Percentiles rank a stretch among this genome's conserved stretches.
Conservation (phyloP, 148 eudicot genomes). For the Spergularia bocconei region DNA sequence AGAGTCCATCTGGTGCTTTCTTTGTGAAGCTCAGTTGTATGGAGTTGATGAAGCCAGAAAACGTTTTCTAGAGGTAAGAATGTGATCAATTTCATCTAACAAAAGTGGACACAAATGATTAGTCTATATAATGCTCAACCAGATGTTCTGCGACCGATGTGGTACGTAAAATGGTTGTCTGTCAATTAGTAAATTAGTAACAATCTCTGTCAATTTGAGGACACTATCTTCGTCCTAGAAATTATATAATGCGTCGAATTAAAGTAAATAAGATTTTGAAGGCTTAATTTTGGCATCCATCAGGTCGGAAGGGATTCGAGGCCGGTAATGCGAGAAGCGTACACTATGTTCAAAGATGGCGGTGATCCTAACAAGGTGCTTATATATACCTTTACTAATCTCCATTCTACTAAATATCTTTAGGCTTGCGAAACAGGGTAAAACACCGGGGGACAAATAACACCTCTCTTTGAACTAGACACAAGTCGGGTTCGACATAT, state of each 20-base stretch:
- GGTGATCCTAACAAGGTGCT: slow-evolving; percentile 84
- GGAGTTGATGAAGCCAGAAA: slow-evolving; percentile 81
- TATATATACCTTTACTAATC: neutral
- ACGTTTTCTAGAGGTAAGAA: slow-evolving; percentile 66
- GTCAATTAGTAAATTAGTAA: too few relatives aligned
- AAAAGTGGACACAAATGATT: too few relatives aligned
- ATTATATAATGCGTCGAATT: too few relatives aligned
- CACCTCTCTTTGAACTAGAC: too few relatives aligned
- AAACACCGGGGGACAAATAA: too few relatives aligned
- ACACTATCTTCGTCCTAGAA: too few relatives aligned
- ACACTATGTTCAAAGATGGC: slow-evolving; percentile 79
- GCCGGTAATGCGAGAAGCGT: slow-evolving; percentile 78
- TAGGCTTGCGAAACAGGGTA: too few relatives aligned
- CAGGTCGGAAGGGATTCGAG: slow-evolving; percentile 95
- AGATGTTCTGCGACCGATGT: neutral
- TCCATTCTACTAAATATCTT: neutral
- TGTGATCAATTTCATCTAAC: too few relatives aligned
- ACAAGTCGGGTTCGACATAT: too few relatives aligned
- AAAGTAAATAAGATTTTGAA: too few relatives aligned
- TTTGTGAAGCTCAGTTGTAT: slow-evolving; percentile 87
- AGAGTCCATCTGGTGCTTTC: slow-evolving; percentile 98
- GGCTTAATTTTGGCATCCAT: neutral
- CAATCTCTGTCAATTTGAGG: too few relatives aligned
- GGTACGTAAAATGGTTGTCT: neutral
- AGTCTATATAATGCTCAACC: too few relatives aligned